These are phyloP conservation scores for Phytophthora syringae DNA, from an alignment of 352 stramenopile species.

Conservation along the genomic window DNA sequence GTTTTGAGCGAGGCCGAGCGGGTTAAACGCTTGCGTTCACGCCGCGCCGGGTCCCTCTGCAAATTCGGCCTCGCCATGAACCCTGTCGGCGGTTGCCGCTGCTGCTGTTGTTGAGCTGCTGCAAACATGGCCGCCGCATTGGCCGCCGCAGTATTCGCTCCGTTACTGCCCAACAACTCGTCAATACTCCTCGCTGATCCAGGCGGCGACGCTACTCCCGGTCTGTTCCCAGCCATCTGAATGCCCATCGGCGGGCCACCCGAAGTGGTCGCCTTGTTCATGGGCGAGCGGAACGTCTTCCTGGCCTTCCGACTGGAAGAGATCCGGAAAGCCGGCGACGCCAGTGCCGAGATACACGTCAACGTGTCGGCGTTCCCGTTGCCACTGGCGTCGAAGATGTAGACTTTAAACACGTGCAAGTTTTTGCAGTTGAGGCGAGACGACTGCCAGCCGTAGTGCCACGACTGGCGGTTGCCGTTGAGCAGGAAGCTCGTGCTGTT, in stretches of 20 bases:
- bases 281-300: conserved; percentile 75
- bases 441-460: conserved; percentile 89
- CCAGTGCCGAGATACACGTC: conserved; percentile 58
- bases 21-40: conserved; percentile 73
- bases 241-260: too few relatives aligned
- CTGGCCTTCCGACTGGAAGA: conserved; percentile 84
- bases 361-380: conserved; percentile 37
- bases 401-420: conserved; percentile 82
- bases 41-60: conserved; percentile 51
- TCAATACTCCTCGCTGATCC: conserved; percentile 63
- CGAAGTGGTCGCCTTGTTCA: conserved; percentile 28
- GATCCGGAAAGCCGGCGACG: conserved; percentile 77
- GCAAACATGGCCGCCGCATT: conserved; percentile 32
- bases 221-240: too few relatives aligned
- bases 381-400: conserved; percentile 56
- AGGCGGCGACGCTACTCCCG: too few relatives aligned
- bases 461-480: conserved; percentile 87
- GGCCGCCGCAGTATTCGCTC: conserved; percentile 8
- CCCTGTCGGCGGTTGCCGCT: conserved; percentile 26
- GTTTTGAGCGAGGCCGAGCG: conserved; percentile 77
- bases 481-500: conserved; percentile 65
- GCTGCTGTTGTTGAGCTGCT: conserved; percentile 27
- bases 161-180: conserved; percentile 44
- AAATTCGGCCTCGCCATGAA: conserved; percentile 23
- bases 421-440: conserved; percentile 88